Evolutionary conservation across 108 stramenopile species (phyloP).

Genomic region (Conticribra guillardii): DNA sequence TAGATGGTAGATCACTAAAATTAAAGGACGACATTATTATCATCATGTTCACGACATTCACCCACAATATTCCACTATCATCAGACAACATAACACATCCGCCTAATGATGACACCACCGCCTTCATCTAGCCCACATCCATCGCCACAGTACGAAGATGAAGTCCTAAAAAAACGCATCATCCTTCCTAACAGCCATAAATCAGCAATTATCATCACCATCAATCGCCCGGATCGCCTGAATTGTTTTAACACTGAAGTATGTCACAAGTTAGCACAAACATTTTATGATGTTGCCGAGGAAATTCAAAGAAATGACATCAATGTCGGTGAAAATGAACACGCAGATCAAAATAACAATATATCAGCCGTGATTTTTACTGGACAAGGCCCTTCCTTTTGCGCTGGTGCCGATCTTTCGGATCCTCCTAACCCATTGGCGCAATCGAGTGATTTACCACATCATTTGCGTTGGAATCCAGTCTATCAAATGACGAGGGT

Average conservation of each 20-base stretch:
- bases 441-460: constrained; percentile 54
- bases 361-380: constrained; percentile 55
- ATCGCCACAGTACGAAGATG: neutral
- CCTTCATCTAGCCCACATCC: no score
- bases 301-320: constrained; percentile 10
- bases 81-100: no score
- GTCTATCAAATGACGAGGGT: constrained; percentile 51
- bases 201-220: constrained; percentile 41
- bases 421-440: constrained; percentile 55
- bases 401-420: constrained; percentile 59
- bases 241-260: constrained; percentile 61
- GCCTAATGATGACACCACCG: no score
- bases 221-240: constrained; percentile 52
- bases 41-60: no score
- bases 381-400: constrained; percentile 52
- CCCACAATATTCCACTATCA: no score
- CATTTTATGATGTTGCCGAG: constrained; percentile 40
- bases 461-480: constrained; percentile 46
- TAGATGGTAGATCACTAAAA: no score
- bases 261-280: constrained; percentile 26
- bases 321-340: constrained; percentile 1
- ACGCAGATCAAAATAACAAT: neutral
- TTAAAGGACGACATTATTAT: no score
- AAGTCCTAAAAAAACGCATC: constrained; percentile 6
- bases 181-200: constrained; percentile 22